Base-by-base conservation (phyloP, 371 early-diverging fungal genomes). In the Syncephalastrum racemosum region DNA sequence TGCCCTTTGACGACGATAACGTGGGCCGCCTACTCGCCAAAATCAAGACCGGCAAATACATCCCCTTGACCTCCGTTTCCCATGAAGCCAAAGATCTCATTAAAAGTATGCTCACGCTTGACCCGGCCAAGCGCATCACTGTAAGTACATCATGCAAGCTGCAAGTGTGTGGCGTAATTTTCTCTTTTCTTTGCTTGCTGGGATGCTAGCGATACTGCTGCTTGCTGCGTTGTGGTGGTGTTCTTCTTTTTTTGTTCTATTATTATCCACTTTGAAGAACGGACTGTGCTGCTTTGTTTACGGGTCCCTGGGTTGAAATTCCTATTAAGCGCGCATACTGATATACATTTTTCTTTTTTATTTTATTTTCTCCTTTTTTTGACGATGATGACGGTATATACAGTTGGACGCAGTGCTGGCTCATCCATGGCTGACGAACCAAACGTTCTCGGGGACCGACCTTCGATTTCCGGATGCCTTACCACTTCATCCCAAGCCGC, bases 1-100 rank as follows among this genome's bases (percentile, higher is more conserved):
- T 97, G 48, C 97, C 97, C 0, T 97, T 95, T 77, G 94, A 97
- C 60, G 95, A 95, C 68, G 90, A 91, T 46, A 90, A 91, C 66
- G 89, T 95, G 59, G 73, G 88, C 1, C 72, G 84, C 23, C 62
- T 93, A 2, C 59, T 92, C 43, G 66, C 68, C 18, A 91, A 90
- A 68, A 89, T 90, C 45, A 70, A 84, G 55, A 71, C 76, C 14
- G 82, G 82, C 6, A 54, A 68, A 24, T 84, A 78, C 25, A 59
- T 70, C 20, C 46, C 54, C 6, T 53, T 92, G 58, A 89, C 91
- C 2, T 78, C 86, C 13, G 70, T 90, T 47, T 80, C 85, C 41
- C 48, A 67, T 10, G 80, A 75, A 47, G 87, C 90, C 10, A 71
- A 75, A 56, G 89, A 91, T 55, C 48, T 83, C 44, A 72, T 83